These are phyloP conservation scores for Aspergillus transmontanensis DNA, from an alignment of 2,329 filamentous ascomycete genomes.

Conservation along the genomic window DNA sequence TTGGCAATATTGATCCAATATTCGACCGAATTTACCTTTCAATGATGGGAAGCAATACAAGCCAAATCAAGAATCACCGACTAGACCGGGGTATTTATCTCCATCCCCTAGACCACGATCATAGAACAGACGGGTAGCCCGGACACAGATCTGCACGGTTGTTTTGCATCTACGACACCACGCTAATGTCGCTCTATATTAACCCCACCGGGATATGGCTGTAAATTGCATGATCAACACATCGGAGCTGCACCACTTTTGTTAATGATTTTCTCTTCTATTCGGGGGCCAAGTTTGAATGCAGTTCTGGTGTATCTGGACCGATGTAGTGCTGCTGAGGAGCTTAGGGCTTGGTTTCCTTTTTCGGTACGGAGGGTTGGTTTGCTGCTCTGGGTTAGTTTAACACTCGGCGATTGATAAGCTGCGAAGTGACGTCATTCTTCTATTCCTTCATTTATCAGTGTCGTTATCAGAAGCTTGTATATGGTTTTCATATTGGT, in stretches of 20 bases:
- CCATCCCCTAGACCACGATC: background rate
- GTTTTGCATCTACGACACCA: background rate
- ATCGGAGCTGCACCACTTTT: background rate
- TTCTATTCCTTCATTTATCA: background rate
- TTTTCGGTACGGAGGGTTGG: background rate
- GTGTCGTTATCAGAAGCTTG: background rate
- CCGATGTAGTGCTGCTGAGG: background rate
- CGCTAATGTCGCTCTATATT: background rate
- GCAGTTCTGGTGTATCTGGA: background rate
- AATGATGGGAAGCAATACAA: background rate
- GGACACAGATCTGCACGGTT: background rate
- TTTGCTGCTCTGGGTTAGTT: background rate
- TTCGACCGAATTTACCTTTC: too few relatives aligned
- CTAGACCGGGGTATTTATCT: background rate
- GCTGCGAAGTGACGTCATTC: background rate
- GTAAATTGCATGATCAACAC: constrained; percentile 1
- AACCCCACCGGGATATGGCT: constrained; percentile 7
- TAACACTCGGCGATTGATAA: background rate
- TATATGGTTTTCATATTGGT: background rate
- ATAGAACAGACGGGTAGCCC: background rate
- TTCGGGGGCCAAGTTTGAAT: background rate
- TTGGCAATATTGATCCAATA: background rate
- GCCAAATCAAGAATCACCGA: background rate
- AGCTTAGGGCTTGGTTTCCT: background rate
- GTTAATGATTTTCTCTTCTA: background rate